Evolutionary conservation across 805 yeast species (phyloP), one percentile per base, ranked within the genome.

Genomic region (Komagataella populi): DNA sequence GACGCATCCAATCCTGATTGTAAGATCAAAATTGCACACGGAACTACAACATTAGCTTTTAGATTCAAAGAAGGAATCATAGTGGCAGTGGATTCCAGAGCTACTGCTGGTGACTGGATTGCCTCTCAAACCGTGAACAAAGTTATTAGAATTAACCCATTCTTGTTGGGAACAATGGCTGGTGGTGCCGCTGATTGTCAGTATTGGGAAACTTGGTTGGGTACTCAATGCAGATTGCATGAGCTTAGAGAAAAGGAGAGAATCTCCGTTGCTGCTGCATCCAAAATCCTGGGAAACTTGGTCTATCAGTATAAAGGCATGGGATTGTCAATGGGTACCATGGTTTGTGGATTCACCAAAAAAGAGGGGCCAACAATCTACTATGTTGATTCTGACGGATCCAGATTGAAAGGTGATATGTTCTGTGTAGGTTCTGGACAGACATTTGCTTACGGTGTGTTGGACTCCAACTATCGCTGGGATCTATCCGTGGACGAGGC

Each of bases 131-230:
- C 97, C 2, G 99, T 93, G 56, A 91, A 91, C 70, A 93, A 93
- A 69, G 99, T 93, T 52, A 89, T 93, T 61, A 91, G 91, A 68
- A 93, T 93, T 70, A 93, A 93, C 68, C 96, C 97, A 51, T 85
- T 87, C 66, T 70, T 93, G 56, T 76, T 93, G 60, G 99, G 99
- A 57, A 93, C 99, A 18, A 83, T 93, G 96, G 99, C 99, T 39
- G 99, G 99, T 70, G 98, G 98, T 73, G 99, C 99, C 49, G 98
- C 98, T 36, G 99, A 93, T 70, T 93, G 99, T 75, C 99, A 93
- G 68, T 93, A 76, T 70, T 93, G 99, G 99, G 98, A 93, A 71
- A 87, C 97, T 44, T 93, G 98, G 98, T 77, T 93, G 54, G 99
- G 99, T 55, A 74, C 96, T 16, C 97, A 93, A 70, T 91, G 98